Evolutionary conservation across 1,139 yeast genomes (phyloP).

Genomic region (Hansenula sp.): DNA sequence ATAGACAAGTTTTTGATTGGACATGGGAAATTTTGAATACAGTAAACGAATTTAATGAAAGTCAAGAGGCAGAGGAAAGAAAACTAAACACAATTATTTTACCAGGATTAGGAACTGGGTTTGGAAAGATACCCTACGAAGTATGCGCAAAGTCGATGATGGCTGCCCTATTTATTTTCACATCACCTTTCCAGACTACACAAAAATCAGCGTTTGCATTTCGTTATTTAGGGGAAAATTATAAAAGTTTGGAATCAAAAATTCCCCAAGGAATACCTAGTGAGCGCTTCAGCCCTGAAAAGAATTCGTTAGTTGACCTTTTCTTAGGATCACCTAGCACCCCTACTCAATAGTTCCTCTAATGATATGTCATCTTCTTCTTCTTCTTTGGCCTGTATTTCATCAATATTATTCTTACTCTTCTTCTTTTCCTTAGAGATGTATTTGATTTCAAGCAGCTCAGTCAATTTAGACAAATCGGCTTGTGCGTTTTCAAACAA

Average conservation of each 20-base stretch:
- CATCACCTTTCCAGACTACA: background rate
- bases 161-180: background rate
- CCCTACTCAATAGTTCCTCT: constrained; percentile 15
- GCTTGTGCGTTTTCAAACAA: constrained; percentile 12
- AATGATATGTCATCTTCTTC: constrained; percentile 16
- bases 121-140: constrained; percentile 37
- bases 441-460: constrained; percentile 13
- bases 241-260: background rate
- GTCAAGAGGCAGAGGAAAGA: constrained; percentile 10
- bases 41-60: constrained; percentile 19
- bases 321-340: background rate
- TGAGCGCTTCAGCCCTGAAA: background rate
- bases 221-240: background rate
- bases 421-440: constrained; percentile 15
- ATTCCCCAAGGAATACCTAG: background rate
- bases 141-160: constrained; percentile 32
- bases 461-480: constrained; percentile 18
- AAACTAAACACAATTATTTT: constrained; percentile 33
- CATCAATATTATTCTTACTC: constrained; percentile 8
- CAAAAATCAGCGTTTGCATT: background rate
- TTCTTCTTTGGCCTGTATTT: constrained; percentile 6
- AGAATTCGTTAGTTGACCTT: background rate
- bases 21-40: constrained; percentile 39
- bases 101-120: constrained; percentile 51
- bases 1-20: constrained; percentile 37